Evolutionary conservation across 2,329 filamentous ascomycete species (phyloP), one percentile per base, ranked within the genome.

Genomic region (Sclerotinia spermophila): DNA sequence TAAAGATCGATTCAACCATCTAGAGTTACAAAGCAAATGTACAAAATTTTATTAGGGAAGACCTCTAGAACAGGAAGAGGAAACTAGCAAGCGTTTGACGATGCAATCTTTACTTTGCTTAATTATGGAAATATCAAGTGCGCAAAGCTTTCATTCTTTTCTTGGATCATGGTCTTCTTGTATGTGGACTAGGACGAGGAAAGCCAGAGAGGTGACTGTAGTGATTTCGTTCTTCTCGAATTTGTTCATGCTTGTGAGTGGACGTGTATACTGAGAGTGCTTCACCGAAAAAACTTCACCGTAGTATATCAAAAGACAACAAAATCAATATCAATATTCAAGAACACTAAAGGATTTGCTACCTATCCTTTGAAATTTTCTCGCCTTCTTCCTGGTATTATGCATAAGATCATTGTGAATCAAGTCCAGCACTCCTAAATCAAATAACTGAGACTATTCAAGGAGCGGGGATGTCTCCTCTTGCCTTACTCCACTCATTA

Each of bases 21-120:
- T 17, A 21, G 42, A 62, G 5, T 6, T 13, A 24, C 10, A 45
- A 3, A 24, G 15, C 3, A 45, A 35, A 33, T 3, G 48, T 13
- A 19, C 1, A 1, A 24, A 19, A 0, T 35, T 10, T 5, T 11
- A 7, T 19, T 2, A 3, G 13, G 4, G 40, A 8, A 21, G 21
- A 3, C 17, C 5, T 51, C 17, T 60, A 4, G 24, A 11, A 3
- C 11, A n/a, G 3, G 1, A 48, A 58, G 13, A 21, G 13, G 42
- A 3, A 62, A n/a, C 1, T 6, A 38, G 3, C 0, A 64, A 35
- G 21, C 2, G 0, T 64, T 17, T 24, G 3, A 2, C 3, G 13
- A 6, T 4, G 5, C 1, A 3, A n/a, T n/a, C 7, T 1, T 35
- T 35, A 3, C 6, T 19, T n/a, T 27, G 6, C n/a, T 64, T 3